Percentiles rank a stretch among this genome's conserved stretches.
Evolutionary conservation across 2,329 filamentous ascomycete genomes (phyloP).

Genomic region (Colletotrichum sublineola): DNA sequence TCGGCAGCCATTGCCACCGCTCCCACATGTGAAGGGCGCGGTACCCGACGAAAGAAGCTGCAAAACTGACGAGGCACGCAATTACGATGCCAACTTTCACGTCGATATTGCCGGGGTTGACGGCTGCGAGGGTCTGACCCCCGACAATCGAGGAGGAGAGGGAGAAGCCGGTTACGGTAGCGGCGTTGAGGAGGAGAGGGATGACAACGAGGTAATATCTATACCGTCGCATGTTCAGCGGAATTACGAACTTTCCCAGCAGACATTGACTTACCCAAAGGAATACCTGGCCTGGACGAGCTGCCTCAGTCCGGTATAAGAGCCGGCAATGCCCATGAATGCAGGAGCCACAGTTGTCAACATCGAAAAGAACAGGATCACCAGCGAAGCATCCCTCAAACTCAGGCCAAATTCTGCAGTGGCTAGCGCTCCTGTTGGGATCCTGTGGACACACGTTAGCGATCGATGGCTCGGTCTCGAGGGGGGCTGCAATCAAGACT

Average conservation of each 20-base stretch:
- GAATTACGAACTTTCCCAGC: not conserved
- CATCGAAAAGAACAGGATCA: conserved; percentile 71
- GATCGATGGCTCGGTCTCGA: not conserved
- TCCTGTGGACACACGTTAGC: conserved; percentile 49
- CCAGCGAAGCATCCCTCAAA: conserved; percentile 67
- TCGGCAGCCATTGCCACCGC: conserved; percentile 69
- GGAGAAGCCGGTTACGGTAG: conserved; percentile 70
- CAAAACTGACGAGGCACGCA: conserved; percentile 64
- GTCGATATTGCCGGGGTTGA: conserved; percentile 59
- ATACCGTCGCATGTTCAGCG: conserved; percentile 12
- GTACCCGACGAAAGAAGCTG: conserved; percentile 69
- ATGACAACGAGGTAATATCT: conserved; percentile 64
- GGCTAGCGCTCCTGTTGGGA: conserved; percentile 71
- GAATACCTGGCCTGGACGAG: conserved; percentile 72
- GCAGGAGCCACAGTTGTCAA: conserved; percentile 67
- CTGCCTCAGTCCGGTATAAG: conserved; percentile 70
- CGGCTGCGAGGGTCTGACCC: conserved; percentile 64
- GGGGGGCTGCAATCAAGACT: conserved; percentile 46
- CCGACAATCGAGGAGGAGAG: conserved; percentile 69
- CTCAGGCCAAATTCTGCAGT: conserved; percentile 66
- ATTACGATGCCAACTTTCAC: conserved; percentile 70
- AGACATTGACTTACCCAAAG: conserved; percentile 59
- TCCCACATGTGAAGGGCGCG: conserved; percentile 66
- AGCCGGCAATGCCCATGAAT: conserved; percentile 67
- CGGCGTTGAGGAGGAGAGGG: conserved; percentile 67